Base-by-base conservation (phyloP, 1,284 basidiomycete genomes). In the Ceratobasidium sp. region DNA sequence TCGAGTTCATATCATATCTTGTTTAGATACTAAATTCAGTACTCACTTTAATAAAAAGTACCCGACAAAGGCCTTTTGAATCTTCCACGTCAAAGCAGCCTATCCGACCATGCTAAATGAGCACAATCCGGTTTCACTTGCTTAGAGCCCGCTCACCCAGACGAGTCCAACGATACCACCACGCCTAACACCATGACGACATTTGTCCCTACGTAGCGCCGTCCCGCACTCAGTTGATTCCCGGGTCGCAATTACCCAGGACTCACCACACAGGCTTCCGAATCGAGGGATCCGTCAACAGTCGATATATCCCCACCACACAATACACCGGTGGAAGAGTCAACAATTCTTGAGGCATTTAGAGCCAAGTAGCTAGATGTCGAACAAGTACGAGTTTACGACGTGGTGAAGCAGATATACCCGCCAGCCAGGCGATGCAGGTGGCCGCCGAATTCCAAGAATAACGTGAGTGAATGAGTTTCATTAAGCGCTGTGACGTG, bases 311-410 rank as follows among this genome's bases (percentile, higher is more conserved):
- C 1, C 91, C 91, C 0, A 93, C 90, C 1, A 90, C 76, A 38
- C 87, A 85, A 74, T 93, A 93, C 1, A 86, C 86, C 0, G 91
- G 89, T 0, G 91, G 85, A 73, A 91, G 89, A 32, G 84, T 79
- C 52, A 93, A 82, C 45, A 91, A 84, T 17, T 72, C 72, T 55
- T 71, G 54, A 7, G 71, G 56, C 71, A 72, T 72, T 10, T 20
- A 40, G 22, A 45, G n/a, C 45, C 10, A 47, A 47, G 56, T 20
- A 27, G 5, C 29, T 20, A n/a, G 5, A 13, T 31, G 17, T 29
- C 6, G 17, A 20, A 4, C n/a, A 49, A 31, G 27, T n/a, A 13
- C 6, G 29, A 27, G 34, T 40, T 27, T 2, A 20, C 20, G 45
- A 12, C 22, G 45, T 20, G 45, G 20, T 20, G 10, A 47, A 40